These are phyloP conservation scores for Boletus barrowsii DNA, from an alignment of 768 basidiomycete genomes.

Conservation along the genomic window DNA sequence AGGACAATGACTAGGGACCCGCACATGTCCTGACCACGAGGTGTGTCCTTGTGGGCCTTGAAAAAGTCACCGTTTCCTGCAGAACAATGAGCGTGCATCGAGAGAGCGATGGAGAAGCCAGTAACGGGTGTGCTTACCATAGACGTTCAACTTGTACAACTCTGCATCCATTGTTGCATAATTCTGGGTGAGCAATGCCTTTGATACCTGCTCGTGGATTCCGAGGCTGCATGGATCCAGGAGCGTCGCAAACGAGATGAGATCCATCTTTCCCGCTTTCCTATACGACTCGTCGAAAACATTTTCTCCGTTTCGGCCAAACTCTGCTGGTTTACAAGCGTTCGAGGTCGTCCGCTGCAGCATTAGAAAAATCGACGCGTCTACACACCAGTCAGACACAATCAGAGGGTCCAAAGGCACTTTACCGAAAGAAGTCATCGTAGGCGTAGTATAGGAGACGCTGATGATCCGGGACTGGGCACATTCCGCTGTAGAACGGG, in stretches of 20 bases:
- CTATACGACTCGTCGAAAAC: constrained; percentile 24
- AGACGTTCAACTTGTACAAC: neutral
- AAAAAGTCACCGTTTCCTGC: constrained; percentile 1
- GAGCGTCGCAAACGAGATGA: constrained; percentile 28
- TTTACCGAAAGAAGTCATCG: neutral
- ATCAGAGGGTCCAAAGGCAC: neutral
- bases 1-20: constrained; percentile 45
- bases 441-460: neutral
- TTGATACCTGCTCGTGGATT: neutral
- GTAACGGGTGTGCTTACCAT: constrained; percentile 10
- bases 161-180: neutral
- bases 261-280: constrained; percentile 47
- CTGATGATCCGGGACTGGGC: neutral
- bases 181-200: constrained; percentile 1
- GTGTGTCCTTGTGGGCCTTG: constrained; percentile 29
- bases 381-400: too few relatives aligned
- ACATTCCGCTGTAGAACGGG: neutral
- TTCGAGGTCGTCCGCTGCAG: too few relatives aligned
- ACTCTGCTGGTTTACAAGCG: constrained; percentile 6
- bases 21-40: constrained; percentile 39
- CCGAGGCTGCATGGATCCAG: constrained; percentile 2
- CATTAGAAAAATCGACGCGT: too few relatives aligned
- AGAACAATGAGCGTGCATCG: too few relatives aligned
- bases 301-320: constrained; percentile 1
- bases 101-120: too few relatives aligned